Evolutionary conservation across 345 rosid genomes (phyloP).

Genomic region (Dimocarpus longan): DNA sequence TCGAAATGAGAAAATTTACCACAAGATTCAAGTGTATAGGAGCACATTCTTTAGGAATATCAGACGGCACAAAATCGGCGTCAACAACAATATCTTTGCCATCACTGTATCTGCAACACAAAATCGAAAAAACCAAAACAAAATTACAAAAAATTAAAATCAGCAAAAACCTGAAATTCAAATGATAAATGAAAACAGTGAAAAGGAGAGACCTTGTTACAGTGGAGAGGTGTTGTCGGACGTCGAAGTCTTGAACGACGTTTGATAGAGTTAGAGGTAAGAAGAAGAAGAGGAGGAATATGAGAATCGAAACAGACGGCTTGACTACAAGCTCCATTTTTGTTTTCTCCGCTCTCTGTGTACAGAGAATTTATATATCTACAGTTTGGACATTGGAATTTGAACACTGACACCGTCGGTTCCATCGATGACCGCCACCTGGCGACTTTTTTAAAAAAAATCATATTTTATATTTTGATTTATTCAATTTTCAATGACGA

Average conservation of each 20-base stretch:
- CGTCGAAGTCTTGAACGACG: slow-evolving; percentile 59
- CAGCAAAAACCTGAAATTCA: neutral
- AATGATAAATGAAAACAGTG: neutral
- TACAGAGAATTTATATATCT: neutral
- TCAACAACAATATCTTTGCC: slow-evolving; percentile 52
- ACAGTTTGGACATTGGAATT: no score
- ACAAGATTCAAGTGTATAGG: slow-evolving; percentile 95
- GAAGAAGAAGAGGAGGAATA: slow-evolving; percentile 29
- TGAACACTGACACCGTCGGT: neutral
- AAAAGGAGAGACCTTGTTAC: slow-evolving; percentile 52
- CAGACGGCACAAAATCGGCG: slow-evolving; percentile 40
- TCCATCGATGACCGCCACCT: neutral
- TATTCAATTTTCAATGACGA: no score
- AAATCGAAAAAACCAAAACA: neutral
- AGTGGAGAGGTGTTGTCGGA: slow-evolving; percentile 72
- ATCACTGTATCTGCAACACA: slow-evolving; percentile 63
- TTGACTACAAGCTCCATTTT: neutral
- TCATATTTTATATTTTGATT: no score
- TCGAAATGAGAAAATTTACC: slow-evolving; percentile 45
- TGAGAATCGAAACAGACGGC: slow-evolving; percentile 8
- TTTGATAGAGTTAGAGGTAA: slow-evolving; percentile 26
- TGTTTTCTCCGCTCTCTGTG: neutral
- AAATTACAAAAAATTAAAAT: neutral
- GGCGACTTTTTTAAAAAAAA: no score
- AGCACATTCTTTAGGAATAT: slow-evolving; percentile 60